phyloP scores from a whole-genome alignment of 805 yeast species.

The Ogataea methylovora region DNA sequence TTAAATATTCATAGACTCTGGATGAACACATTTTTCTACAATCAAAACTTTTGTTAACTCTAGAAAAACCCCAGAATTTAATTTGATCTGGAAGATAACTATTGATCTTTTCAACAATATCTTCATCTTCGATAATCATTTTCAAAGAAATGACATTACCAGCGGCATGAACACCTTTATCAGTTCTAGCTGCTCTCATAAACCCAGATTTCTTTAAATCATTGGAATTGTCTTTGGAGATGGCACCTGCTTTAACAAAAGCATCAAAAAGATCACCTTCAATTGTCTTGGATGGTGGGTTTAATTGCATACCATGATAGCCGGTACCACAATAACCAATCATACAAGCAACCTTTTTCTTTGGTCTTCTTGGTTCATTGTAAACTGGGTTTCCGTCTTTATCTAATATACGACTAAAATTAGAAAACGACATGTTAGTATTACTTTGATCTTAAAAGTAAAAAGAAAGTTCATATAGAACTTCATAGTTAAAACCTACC shows the following conservation, averaged over 20 bases:
- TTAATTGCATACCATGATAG: slow-evolving; percentile 92
- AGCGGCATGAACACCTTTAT: slow-evolving; percentile 97
- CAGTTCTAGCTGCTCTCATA: slow-evolving; percentile 83
- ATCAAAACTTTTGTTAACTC: slow-evolving; percentile 87
- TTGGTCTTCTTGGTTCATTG: slow-evolving; percentile 62
- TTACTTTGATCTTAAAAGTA: neutral
- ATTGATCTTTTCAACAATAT: slow-evolving; percentile 69
- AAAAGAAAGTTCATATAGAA: neutral
- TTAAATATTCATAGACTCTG: slow-evolving; percentile 87
- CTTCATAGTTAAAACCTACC: slow-evolving; percentile 47
- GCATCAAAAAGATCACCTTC: slow-evolving; percentile 87
- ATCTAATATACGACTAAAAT: slow-evolving; percentile 39
- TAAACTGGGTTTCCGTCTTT: slow-evolving; percentile 56
- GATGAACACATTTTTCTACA: slow-evolving; percentile 94
- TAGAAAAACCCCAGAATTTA: slow-evolving; percentile 85
- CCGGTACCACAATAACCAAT: slow-evolving; percentile 96
- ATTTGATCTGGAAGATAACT: slow-evolving; percentile 73
- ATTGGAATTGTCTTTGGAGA: slow-evolving; percentile 76
- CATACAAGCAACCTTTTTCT: slow-evolving; percentile 83
- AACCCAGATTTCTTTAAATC: slow-evolving; percentile 85
- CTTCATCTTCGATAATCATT: slow-evolving; percentile 75
- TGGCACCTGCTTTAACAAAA: slow-evolving; percentile 78
- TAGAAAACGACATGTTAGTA: slow-evolving; percentile 9
- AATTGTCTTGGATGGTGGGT: slow-evolving; percentile 82
- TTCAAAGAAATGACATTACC: slow-evolving; percentile 86